A percentile compares a stretch with the other conserved stretches of the same genome.
Evolutionary conservation across 371 early-diverging fungal genomes (phyloP).

Genomic region (Mucor mucedo): DNA sequence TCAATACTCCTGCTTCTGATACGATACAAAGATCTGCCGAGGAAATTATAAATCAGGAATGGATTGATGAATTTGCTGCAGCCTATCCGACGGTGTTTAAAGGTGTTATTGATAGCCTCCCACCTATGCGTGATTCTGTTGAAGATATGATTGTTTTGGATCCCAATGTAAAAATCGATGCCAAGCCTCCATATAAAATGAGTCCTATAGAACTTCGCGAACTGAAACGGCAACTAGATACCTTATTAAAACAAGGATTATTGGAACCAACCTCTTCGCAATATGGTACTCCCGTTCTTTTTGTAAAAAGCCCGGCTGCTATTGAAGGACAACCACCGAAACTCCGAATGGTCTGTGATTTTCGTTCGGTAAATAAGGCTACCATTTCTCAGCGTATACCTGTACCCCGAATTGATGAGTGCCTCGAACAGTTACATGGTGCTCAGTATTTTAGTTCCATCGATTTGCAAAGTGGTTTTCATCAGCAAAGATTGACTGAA

Average conservation of each 20-base stretch:
- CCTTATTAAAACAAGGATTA: slow-evolving; percentile 22
- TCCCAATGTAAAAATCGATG: slow-evolving; percentile 14
- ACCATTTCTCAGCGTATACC: no score
- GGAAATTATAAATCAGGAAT: not conserved
- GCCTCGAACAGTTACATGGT: no score
- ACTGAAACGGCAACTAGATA: slow-evolving; percentile 38
- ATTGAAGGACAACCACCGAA: slow-evolving; percentile 22
- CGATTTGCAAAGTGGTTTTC: no score
- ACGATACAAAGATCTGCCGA: not conserved
- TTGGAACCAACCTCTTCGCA: slow-evolving; percentile 37
- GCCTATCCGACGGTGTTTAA: slow-evolving; percentile 4
- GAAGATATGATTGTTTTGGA: slow-evolving; percentile 27
- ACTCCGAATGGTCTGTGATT: slow-evolving; percentile 44
- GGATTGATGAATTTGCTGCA: slow-evolving; percentile 1
- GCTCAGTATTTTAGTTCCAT: no score
- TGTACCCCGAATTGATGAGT: no score
- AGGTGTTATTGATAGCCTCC: slow-evolving; percentile 9
- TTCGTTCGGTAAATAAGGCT: no score
- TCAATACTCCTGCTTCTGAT: not conserved
- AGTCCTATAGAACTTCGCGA: slow-evolving; percentile 37
- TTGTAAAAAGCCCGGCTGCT: slow-evolving; percentile 38
- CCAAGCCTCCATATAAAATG: slow-evolving; percentile 31
- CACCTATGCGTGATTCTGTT: slow-evolving; percentile 11
- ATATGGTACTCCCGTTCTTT: slow-evolving; percentile 47
- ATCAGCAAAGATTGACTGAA: no score